A percentile compares a stretch with the other conserved stretches of the same genome.
These are phyloP conservation scores for Leucosporidium scottii DNA, from an alignment of 768 basidiomycete genomes.

Conservation along the genomic window DNA sequence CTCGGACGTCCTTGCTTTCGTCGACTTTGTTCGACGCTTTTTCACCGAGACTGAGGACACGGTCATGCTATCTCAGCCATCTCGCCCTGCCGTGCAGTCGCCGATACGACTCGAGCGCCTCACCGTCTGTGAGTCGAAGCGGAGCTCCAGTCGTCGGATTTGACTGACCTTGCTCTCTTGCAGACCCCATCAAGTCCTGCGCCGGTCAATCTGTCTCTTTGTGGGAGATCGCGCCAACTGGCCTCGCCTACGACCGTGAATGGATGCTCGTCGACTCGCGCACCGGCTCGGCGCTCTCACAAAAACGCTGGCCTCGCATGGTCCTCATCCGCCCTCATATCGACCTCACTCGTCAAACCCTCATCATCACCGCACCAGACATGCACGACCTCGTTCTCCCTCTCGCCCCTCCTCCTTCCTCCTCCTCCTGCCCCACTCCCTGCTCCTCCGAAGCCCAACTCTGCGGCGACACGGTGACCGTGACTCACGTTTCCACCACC, in stretches of 20 bases:
- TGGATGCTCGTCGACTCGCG: slow-evolving; percentile 32
- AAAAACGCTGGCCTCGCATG: slow-evolving; percentile 36
- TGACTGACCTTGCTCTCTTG: too few species aligned
- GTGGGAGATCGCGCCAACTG: slow-evolving; percentile 32
- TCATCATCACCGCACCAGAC: slow-evolving; percentile 17
- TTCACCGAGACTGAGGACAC: slow-evolving; percentile 21
- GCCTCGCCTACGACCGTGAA: slow-evolving; percentile 35
- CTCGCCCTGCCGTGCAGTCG: neutral
- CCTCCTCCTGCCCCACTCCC: neutral
- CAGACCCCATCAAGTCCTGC: slow-evolving; percentile 39
- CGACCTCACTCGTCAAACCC: neutral
- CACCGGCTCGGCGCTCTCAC: slow-evolving; percentile 29
- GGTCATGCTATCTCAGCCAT: neutral
- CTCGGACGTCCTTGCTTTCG: slow-evolving; percentile 28
- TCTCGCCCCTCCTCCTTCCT: neutral
- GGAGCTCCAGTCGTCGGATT: too few species aligned
- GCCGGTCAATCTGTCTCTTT: slow-evolving; percentile 19
- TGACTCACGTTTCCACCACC: neutral
- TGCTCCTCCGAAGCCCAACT: neutral
- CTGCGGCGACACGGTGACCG: slow-evolving; percentile 18
- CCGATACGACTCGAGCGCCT: slow-evolving; percentile 1
- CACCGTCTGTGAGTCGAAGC: slow-evolving; percentile 11
- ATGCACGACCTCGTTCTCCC: slow-evolving; percentile 25
- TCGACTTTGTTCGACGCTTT: slow-evolving; percentile 32
- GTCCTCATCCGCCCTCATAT: slow-evolving; percentile 31